Conservation (phyloP, 73 alveolate species). For the Paramecium primaurelia region DNA sequence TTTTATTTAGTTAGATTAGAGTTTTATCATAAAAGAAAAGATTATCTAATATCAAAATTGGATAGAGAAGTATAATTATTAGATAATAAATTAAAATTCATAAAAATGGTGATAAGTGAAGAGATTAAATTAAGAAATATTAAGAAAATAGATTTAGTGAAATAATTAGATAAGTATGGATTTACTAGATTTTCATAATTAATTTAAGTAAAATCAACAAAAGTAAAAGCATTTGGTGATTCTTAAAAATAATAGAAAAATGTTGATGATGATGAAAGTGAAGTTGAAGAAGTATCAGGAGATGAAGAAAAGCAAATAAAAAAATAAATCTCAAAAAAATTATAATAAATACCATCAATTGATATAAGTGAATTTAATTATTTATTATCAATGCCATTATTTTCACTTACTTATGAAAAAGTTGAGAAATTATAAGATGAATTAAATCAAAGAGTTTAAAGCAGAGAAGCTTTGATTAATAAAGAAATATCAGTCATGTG, state of each 20-base stretch:
- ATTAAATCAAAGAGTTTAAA: conserved; percentile 66
- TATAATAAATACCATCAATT: conserved; percentile 21
- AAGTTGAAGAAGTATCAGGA: background rate
- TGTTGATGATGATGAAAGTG: conserved; percentile 51
- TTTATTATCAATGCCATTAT: conserved; percentile 77
- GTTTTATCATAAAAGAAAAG: conserved; percentile 93
- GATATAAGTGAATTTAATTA: conserved; percentile 86
- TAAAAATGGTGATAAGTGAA: conserved; percentile 82
- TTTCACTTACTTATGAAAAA: conserved; percentile 78
- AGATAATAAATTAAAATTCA: conserved; percentile 92
- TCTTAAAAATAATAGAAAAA: background rate
- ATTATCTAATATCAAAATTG: conserved; percentile 87
- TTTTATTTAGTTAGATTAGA: conserved; percentile 86
- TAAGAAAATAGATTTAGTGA: conserved; percentile 64
- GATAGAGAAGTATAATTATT: conserved; percentile 91
- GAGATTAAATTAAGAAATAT: conserved; percentile 80
- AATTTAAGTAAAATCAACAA: conserved; percentile 21
- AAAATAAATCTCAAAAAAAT: conserved; percentile 32
- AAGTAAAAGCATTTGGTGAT: conserved; percentile 42
- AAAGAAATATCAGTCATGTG: conserved; percentile 68
- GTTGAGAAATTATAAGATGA: conserved; percentile 72
- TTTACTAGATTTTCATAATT: conserved; percentile 41
- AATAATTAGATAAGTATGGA: conserved; percentile 55
- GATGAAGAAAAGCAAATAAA: conserved; percentile 59
- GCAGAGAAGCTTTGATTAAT: conserved; percentile 59